Evolutionary conservation across 2,329 filamentous ascomycete species (phyloP).

Genomic region (Achaetomium macrosporum): DNA sequence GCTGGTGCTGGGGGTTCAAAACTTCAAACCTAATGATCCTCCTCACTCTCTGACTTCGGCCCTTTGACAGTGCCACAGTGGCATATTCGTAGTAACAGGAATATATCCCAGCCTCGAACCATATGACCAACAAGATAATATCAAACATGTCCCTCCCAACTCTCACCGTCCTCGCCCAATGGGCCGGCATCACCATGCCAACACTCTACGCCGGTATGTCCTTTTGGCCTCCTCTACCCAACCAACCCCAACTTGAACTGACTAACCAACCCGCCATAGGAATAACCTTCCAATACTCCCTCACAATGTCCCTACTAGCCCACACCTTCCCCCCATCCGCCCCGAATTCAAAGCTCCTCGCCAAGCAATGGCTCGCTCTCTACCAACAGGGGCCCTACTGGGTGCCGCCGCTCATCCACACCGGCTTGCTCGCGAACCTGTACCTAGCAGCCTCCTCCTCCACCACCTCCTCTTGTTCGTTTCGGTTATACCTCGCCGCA

Average conservation of each 20-base stretch:
- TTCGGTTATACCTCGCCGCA: conserved; percentile 1
- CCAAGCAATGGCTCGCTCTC: conserved; percentile 18
- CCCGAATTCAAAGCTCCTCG: conserved; percentile 11
- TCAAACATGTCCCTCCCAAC: not conserved
- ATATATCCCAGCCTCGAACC: not conserved
- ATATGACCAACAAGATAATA: too few species aligned
- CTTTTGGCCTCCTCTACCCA: not conserved
- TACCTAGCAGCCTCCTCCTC: conserved; percentile 13
- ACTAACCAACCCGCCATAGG: conserved; percentile 8
- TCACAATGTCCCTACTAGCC: conserved; percentile 10
- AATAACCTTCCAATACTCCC: conserved; percentile 18
- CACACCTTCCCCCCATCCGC: conserved; percentile 4
- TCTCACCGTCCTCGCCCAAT: conserved; percentile 10
- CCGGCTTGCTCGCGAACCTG: conserved; percentile 9
- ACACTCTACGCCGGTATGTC: conserved; percentile 18
- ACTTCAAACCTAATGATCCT: not conserved
- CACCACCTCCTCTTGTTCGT: not conserved
- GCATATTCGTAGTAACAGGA: too few species aligned
- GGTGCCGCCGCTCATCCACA: conserved; percentile 13
- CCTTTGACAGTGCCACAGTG: too few species aligned
- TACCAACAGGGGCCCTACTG: conserved; percentile 19
- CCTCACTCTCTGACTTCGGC: too few species aligned
- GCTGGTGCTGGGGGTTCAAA: not conserved
- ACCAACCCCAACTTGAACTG: not conserved
- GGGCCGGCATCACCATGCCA: conserved; percentile 15